These are phyloP conservation scores for Erythrobasidium hasegawianum DNA, from an alignment of 1,284 basidiomycete species.

Conservation along the genomic window DNA sequence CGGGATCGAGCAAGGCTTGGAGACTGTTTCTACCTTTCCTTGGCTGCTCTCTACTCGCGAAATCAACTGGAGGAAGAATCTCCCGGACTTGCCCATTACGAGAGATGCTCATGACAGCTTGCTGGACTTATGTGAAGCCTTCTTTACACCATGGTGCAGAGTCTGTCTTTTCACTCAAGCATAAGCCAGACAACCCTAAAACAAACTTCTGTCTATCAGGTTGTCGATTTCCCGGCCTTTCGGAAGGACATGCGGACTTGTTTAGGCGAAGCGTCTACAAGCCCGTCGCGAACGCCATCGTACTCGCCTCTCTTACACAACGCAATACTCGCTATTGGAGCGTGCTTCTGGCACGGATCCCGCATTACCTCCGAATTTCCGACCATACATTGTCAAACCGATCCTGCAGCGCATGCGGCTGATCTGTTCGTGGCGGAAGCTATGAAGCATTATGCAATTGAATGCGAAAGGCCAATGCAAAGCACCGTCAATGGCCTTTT, in stretches of 20 bases:
- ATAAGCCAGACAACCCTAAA: too few species aligned
- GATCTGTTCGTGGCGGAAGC: conserved; percentile 39
- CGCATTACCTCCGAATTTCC: conserved; percentile 11
- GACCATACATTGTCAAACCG: conserved; percentile 10
- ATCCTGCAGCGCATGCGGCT: too few species aligned
- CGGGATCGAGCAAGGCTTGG: conserved; percentile 19
- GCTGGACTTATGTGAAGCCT: conserved; percentile 24
- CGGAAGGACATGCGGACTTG: conserved; percentile 38
- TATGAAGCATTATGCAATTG: conserved; percentile 44
- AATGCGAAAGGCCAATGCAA: conserved; percentile 45
- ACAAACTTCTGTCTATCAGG: too few species aligned
- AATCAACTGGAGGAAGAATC: conserved; percentile 33
- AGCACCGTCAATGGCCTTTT: conserved; percentile 45
- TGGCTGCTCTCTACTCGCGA: too few species aligned
- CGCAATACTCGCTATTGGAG: conserved; percentile 59
- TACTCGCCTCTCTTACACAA: conserved; percentile 71
- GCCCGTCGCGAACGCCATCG: conserved; percentile 57
- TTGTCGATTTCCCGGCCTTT: conserved; percentile 20
- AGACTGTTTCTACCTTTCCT: too few species aligned
- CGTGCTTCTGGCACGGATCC: conserved; percentile 57
- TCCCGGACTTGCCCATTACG: conserved; percentile 24
- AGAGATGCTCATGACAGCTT: conserved; percentile 9
- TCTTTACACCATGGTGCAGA: conserved; percentile 22
- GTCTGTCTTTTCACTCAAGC: neutral
- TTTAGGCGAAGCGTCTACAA: conserved; percentile 45